Evolutionary conservation across 169 alveolate genomes (phyloP).

Genomic region (Eimeria maxima): DNA sequence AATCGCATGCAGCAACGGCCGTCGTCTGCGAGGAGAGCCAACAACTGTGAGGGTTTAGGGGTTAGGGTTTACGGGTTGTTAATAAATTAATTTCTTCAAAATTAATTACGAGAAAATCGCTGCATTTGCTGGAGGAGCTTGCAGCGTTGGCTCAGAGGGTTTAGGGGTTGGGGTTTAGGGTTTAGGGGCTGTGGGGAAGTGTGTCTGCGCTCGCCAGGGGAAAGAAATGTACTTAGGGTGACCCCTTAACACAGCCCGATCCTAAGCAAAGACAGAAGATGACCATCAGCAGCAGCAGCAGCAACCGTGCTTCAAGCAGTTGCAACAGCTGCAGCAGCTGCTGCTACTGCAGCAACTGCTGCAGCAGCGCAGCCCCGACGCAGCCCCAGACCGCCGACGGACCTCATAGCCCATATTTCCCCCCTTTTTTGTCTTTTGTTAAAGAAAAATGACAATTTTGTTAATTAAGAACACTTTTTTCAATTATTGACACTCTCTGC

Average conservation of each 20-base stretch:
- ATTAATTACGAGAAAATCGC: background rate
- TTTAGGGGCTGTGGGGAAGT: constrained; percentile 28
- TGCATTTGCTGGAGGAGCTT: constrained; percentile 15
- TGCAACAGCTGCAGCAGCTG: background rate
- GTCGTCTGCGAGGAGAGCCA: background rate
- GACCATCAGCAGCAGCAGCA: constrained; percentile 17
- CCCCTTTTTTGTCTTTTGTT: background rate
- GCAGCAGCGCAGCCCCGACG: background rate
- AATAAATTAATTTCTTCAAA: too few species aligned
- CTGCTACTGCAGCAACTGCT: background rate
- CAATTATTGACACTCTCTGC: too few species aligned
- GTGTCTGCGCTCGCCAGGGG: background rate
- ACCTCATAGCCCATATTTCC: background rate
- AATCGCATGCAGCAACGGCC: constrained; percentile 52
- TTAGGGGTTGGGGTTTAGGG: constrained; percentile 60
- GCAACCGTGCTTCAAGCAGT: background rate
- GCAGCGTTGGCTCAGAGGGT: background rate
- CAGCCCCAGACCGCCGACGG: background rate
- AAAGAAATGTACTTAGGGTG: background rate
- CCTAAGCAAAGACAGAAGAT: constrained; percentile 13
- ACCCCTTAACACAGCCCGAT: background rate
- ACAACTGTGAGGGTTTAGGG: background rate
- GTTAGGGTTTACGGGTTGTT: background rate
- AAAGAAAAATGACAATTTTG: too few species aligned
- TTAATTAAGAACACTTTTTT: too few species aligned